Evolutionary conservation across 805 yeast genomes (phyloP), one percentile per base, ranked within the genome.

Genomic region (Metschnikowia santaceciliae): DNA sequence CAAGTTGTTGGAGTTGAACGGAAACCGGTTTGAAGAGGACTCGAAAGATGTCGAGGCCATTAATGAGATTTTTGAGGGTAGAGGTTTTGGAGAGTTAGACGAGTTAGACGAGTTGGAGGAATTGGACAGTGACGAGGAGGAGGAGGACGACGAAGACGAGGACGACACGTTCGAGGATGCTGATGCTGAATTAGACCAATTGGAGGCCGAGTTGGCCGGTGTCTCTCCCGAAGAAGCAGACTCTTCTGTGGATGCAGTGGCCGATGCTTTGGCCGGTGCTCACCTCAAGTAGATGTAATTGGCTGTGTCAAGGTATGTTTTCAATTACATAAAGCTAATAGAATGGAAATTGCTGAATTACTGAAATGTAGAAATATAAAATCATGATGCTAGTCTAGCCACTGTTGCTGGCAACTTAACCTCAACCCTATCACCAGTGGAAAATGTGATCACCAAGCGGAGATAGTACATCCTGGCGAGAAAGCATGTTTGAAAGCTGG

Each of bases 81-180:
- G 90, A 62, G 94, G 91, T 0, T 69, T 73, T 51, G 96, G 96
- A 54, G 92, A 86, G 66, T 73, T 94, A 33, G 96, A 92, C 61
- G 99, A 94, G 65, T 77, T 94, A 46, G 98, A 92, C 61, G 99
- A 94, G 60, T 80, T 94, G 71, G 99, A 92, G 73, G 97, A 90
- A 67, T 74, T 79, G 34, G 82, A 82, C 55, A 81, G 82, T 44
- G 88, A 81, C 22, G 89, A 82, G 48, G 89, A 83, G 50, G 88
- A 83, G 20, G 86, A 79, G 3, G 54, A 51, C 14, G 85, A 78
- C 17, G 84, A 78, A 10, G 83, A 76, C 4, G 84, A 74, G 3
- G 85, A 77, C 45, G 58, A 57, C 38, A 46, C 57, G 6, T 76
- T 65, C 19, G 77, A 69, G 32, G 78, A 78, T 45, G 60, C 59